These are phyloP conservation scores for Phytophthora lateralis DNA, from an alignment of 352 stramenopile genomes.

Conservation along the genomic window DNA sequence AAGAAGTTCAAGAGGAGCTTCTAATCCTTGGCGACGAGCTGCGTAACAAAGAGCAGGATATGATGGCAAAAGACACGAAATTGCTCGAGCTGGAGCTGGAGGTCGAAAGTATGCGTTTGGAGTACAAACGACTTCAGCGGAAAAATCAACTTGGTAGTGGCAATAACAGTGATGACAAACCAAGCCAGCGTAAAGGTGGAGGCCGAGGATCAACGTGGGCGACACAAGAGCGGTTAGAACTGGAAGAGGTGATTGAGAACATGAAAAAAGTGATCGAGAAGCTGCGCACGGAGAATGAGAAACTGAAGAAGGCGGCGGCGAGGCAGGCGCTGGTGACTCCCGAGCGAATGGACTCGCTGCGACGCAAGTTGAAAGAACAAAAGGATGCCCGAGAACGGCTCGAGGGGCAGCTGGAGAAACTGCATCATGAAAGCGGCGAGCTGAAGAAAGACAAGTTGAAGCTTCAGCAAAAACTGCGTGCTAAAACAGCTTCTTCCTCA, in stretches of 20 bases:
- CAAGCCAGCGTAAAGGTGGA: slow-evolving; percentile 20
- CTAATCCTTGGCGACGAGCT: slow-evolving; percentile 48
- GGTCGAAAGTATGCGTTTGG: slow-evolving; percentile 67
- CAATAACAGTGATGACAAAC: slow-evolving; percentile 9
- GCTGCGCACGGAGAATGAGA: slow-evolving; percentile 74
- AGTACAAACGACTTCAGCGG: slow-evolving; percentile 62
- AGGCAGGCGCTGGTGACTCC: slow-evolving; percentile 41
- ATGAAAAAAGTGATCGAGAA: slow-evolving; percentile 88
- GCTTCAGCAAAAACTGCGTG: slow-evolving; percentile 69
- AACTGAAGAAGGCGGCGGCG: slow-evolving; percentile 38
- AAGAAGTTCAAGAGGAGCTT: slow-evolving; percentile 59
- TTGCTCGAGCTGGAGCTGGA: slow-evolving; percentile 76
- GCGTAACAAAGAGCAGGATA: slow-evolving; percentile 51
- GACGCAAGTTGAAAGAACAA: slow-evolving; percentile 51
- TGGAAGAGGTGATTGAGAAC: slow-evolving; percentile 80
- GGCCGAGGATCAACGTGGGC: slow-evolving; percentile 19
- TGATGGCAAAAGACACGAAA: slow-evolving; percentile 63
- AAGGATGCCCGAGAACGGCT: slow-evolving; percentile 50
- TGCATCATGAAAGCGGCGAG: slow-evolving; percentile 44
- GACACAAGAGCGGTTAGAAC: slow-evolving; percentile 52
- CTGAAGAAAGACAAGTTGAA: slow-evolving; percentile 68
- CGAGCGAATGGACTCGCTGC: slow-evolving; percentile 49
- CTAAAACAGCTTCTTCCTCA: slow-evolving; percentile 35
- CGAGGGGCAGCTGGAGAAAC: slow-evolving; percentile 43
- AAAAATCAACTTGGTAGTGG: slow-evolving; percentile 23